Base-by-base conservation (phyloP, 2,329 filamentous ascomycete genomes). In the Aaosphaeria arxii region DNA sequence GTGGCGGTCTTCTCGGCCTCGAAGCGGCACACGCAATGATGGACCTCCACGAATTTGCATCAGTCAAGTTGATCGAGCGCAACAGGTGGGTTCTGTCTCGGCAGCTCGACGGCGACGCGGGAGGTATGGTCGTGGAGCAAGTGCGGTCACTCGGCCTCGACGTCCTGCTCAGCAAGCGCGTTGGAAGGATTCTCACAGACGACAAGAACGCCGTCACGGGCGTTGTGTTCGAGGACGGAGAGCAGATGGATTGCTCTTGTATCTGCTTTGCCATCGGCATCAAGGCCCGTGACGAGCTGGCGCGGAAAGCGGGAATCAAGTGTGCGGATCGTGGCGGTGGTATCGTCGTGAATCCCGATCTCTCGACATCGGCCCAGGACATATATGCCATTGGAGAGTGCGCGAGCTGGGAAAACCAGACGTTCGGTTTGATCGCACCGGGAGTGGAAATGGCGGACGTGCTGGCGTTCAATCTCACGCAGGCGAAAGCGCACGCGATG, bases 391-490 rank as follows among this genome's bases (percentile, higher is more conserved):
- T 96, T 43, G 91, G 91, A 48, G 91, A 96, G 71, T 96, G 91
- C 60, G 90, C 91, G 5, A 94, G 86, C 72, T 96, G 89, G 89
- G 80, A 91, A 53, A 86, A 83, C 56, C 87, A 94, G 69, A 91
- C 89, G 0, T 96, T 90, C 56, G 91, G 91, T 5, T 81, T 96
- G 17, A 95, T 96, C 58, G 90, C 88, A 0, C 91, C 91, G 0
- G 91, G 91, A 13, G 81, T 96, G 33, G 91, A 95, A 70, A 95
- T 95, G 89, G 91, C 91, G 0, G 91, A 95, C 57, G 85, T 96
- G 1, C 81, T 96, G 3, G 84, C 91, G 7, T 96, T 94, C 76
- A 96, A 96, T 68, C 81, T 96, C 49, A 95, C 91, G 4, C 86
- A 91, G 65, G 88, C 89, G 31, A 86, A 87, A 63, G 79, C 83